Base-by-base conservation (phyloP, 2,329 filamentous ascomycete species). In the Hypoxylon sp. region DNA sequence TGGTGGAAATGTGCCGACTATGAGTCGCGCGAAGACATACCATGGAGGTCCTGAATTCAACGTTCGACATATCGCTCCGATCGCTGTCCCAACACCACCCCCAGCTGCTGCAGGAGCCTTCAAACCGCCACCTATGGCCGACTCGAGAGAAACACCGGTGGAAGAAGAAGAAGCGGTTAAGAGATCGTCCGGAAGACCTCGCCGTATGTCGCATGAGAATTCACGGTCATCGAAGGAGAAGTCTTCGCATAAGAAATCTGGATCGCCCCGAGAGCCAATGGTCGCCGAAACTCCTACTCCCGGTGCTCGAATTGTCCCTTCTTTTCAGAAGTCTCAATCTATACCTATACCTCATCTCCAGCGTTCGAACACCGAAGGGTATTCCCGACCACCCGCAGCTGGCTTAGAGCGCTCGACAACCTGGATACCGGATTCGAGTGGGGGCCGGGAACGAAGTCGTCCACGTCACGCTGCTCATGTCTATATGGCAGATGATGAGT, bases 1-100 rank as follows among this genome's bases (percentile, higher is more conserved):
- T 7, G 57, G 66, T 26, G 60, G 56, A 13, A 67, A 66, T 7
- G 23, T 49, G 2, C 53, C 63, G 5, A 3, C 30, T 8, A 25
- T 59, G 37, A 48, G 17, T 7, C 53, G 65, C 20, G 38, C 63
- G 7, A 59, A 66, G 38, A 67, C 67, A 5, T 67, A 51, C 32
- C 47, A 63, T 20, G 56, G 61, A 4, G 52, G 60, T 17, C 41
- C 25, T 9, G 36, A 31, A 11, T 15, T 17, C 8, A 16, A 21
- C 8, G 35, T 51, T 30, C 31, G 46, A n/a, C 62, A 61, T 27
- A 43, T 55, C 12, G 34, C 25, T 8, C 59, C 53, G 5, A 63
- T 65, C n/a, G 55, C 63, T 11, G 65, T 64, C 2, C 63, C 66
- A n/a, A 68, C 66, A n/a, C 67, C 67, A 2, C 67, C 67, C 11